These are phyloP conservation scores for Salix suchowensis DNA, from an alignment of 345 rosid genomes.

Conservation along the genomic window DNA sequence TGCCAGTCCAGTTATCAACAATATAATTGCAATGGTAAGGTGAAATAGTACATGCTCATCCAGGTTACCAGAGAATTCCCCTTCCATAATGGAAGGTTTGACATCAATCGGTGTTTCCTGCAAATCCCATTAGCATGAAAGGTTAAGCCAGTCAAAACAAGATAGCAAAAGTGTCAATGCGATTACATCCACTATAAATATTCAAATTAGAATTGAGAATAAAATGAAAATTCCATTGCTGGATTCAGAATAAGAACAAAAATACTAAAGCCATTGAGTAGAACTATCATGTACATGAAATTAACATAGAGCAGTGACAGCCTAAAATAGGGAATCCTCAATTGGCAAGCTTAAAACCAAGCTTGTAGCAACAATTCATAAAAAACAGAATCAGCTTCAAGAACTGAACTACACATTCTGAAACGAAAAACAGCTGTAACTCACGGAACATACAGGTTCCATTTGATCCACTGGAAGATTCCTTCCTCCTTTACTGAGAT, in stretches of 20 bases:
- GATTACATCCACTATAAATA: neutral
- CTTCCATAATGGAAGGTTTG: slow-evolving; percentile 47
- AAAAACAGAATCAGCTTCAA: neutral
- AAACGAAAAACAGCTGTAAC: neutral
- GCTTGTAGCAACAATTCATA: neutral
- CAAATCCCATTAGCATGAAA: slow-evolving; percentile 13
- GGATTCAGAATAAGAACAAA: neutral
- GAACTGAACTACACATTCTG: neutral
- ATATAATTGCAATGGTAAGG: slow-evolving; percentile 12
- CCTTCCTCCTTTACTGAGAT: slow-evolving; percentile 65
- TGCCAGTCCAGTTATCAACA: neutral
- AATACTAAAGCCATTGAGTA: too few relatives aligned
- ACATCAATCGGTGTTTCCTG: slow-evolving; percentile 52
- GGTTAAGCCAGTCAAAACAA: slow-evolving; percentile 1
- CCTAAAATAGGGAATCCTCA: neutral
- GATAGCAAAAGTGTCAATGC: neutral
- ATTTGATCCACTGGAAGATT: slow-evolving; percentile 41
- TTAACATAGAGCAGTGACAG: neutral
- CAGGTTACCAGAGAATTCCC: slow-evolving; percentile 34
- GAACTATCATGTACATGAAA: neutral
- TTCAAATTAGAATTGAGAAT: neutral
- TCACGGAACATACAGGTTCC: slow-evolving; percentile 42
- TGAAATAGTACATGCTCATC: slow-evolving; percentile 38
- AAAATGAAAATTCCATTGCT: neutral
- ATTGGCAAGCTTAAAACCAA: neutral